These are phyloP conservation scores for Acrocalymma vagum DNA, from an alignment of 2,329 filamentous ascomycete species.

Conservation along the genomic window DNA sequence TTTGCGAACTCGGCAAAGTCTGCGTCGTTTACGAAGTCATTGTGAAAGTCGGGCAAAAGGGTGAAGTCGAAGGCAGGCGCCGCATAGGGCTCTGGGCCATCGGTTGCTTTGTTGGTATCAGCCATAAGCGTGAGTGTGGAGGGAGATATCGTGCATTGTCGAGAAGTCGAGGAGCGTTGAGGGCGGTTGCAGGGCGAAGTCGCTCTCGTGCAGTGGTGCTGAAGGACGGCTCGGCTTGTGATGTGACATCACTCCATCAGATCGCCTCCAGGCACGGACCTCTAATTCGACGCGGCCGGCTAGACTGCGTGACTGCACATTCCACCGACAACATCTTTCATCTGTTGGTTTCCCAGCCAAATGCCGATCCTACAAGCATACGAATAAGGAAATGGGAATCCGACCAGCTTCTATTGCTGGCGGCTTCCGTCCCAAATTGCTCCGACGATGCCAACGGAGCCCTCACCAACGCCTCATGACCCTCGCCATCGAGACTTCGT, in stretches of 20 bases:
- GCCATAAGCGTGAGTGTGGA: conserved; percentile 44
- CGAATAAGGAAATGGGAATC: too few relatives aligned
- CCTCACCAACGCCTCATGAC: conserved; percentile 47
- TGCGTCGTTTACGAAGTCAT: conserved; percentile 76
- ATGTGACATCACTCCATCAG: conserved; percentile 14
- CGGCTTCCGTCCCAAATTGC: conserved; percentile 9
- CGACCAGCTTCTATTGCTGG: conserved; percentile 17
- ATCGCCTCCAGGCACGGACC: too few relatives aligned
- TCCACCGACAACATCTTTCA: too few relatives aligned
- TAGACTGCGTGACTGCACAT: too few relatives aligned
- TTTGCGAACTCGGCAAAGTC: conserved; percentile 81
- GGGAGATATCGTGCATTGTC: conserved; percentile 22
- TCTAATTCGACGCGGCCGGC: too few relatives aligned
- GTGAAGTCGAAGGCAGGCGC: conserved; percentile 72
- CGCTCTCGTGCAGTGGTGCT: conserved; percentile 4
- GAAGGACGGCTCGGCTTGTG: conserved; percentile 4
- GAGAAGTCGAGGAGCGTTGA: neutral
- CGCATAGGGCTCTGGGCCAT: conserved; percentile 68
- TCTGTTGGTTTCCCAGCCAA: too few relatives aligned
- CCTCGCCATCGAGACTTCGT: conserved; percentile 83
- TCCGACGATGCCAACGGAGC: conserved; percentile 9
- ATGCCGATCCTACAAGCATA: too few relatives aligned
- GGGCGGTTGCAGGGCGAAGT: conserved; percentile 3
- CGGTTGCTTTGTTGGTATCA: conserved; percentile 54
- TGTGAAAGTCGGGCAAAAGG: conserved; percentile 79